A percentile compares a stretch with the other conserved stretches of the same genome.
Evolutionary conservation across 179 eudicot genomes (phyloP).

Genomic region (Drosera spatulata): DNA sequence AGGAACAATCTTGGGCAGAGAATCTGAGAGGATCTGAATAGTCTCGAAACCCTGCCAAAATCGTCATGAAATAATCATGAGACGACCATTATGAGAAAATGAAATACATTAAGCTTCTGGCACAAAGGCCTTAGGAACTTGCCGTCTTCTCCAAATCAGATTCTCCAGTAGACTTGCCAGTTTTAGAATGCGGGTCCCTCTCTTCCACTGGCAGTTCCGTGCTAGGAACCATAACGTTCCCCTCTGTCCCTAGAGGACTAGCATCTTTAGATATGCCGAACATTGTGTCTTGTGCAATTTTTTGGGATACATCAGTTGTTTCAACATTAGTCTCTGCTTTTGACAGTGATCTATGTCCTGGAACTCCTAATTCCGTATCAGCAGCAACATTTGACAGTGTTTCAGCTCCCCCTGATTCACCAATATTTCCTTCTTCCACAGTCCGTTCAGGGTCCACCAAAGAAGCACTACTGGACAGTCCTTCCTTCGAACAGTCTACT

Average conservation of each 20-base stretch:
- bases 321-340: constrained; percentile 20
- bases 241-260: constrained; percentile 21
- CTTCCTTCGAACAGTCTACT: constrained; percentile 31
- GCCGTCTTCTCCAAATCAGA: constrained; percentile 53
- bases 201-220: constrained; percentile 25
- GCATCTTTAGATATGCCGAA: constrained; percentile 16
- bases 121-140: constrained; percentile 14
- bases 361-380: constrained; percentile 22
- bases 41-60: constrained; percentile 74
- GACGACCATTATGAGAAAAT: not conserved
- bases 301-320: constrained; percentile 15
- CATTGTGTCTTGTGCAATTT: constrained; percentile 18
- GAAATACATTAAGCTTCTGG: not conserved
- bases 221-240: constrained; percentile 17
- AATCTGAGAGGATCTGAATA: constrained; percentile 88
- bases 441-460: constrained; percentile 23
- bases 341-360: constrained; percentile 17
- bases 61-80: not conserved
- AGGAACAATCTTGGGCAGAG: constrained; percentile 97
- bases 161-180: constrained; percentile 28
- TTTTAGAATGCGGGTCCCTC: constrained; percentile 23
- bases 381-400: constrained; percentile 13
- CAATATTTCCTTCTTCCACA: constrained; percentile 23
- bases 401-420: constrained; percentile 20
- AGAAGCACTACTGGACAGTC: constrained; percentile 17